Evolutionary conservation across 2,329 filamentous ascomycete genomes (phyloP), one percentile per base, ranked within the genome.

Genomic region (Penicillium capsulatum): DNA sequence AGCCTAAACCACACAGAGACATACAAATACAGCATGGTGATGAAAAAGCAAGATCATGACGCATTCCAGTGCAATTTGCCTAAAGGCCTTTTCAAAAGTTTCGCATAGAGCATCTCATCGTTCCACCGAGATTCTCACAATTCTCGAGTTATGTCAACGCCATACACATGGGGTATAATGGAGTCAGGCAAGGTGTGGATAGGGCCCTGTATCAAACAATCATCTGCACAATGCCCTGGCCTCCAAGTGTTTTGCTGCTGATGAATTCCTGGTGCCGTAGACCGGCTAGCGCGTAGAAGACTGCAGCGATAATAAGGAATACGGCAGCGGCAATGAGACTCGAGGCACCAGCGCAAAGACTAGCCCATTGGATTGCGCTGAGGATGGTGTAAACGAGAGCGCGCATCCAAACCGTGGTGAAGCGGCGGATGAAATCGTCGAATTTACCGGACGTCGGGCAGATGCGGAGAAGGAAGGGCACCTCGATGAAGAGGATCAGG

Each of bases 361-460:
- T 94, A 43, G 94, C 71, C 79, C 86, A 97, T 68, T 96, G 89
- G 31, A 94, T 66, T 35, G 83, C 61, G 55, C 80, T 85, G 85
- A 97, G 91, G 63, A 79, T 70, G 42, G 71, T 69, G 69, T 98
- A 98, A 62, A 94, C 84, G 42, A 74, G 84, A 14, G 91, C 91
- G 68, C 92, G 89, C 83, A 92, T 94, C 73, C 90, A 97, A 74
- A 96, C 97, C 44, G 90, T 94, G 49, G 88, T 88, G 73, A 98
- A 86, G 60, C 80, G 83, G 68, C 91, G 89, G 67, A 98, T 91
- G 64, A 89, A 83, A 52, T 71, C 73, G 66, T 98, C 92, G 71
- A 98, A 98, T 51, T 79, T 81, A 50, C 83, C 69, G 10, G 91
- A 97, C 4, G 92, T 98, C 42, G 92, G 92, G 73, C 92, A 98